phyloP scores from a whole-genome alignment of 495 filamentous ascomycete species.

The Bacidia gigantensis region DNA sequence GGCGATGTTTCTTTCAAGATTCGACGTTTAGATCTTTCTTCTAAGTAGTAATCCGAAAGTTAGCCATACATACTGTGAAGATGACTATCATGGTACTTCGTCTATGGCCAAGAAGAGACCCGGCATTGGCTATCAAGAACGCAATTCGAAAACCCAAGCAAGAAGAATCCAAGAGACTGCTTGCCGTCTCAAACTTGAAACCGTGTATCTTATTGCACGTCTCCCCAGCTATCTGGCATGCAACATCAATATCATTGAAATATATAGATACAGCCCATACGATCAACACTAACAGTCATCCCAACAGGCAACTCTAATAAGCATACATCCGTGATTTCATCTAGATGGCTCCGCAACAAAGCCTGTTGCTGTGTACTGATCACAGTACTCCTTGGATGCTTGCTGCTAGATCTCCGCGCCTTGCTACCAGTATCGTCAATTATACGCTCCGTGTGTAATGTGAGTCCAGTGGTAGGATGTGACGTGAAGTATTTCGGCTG shows the following conservation, averaged over 20 bases:
- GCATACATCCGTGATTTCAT: slow-evolving; percentile 77
- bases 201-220: background rate
- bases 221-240: background rate
- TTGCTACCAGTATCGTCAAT: slow-evolving; percentile 28
- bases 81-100: too few relatives aligned
- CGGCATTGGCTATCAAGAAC: too few relatives aligned
- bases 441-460: slow-evolving; percentile 58
- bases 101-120: too few relatives aligned
- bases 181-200: too few relatives aligned
- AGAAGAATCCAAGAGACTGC: too few relatives aligned
- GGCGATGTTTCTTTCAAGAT: too few relatives aligned
- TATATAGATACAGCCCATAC: slow-evolving; percentile 84
- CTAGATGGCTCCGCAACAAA: slow-evolving; percentile 73
- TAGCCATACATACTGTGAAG: too few relatives aligned
- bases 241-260: slow-evolving; percentile 43
- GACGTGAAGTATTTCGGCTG: slow-evolving; percentile 58
- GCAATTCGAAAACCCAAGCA: too few relatives aligned
- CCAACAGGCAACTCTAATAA: slow-evolving; percentile 80
- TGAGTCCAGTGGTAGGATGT: slow-evolving; percentile 53
- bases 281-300: slow-evolving; percentile 83
- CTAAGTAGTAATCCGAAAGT: too few relatives aligned
- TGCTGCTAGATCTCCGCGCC: slow-evolving; percentile 27
- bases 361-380: slow-evolving; percentile 81
- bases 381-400: slow-evolving; percentile 65
- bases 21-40: too few relatives aligned